Percentiles rank a stretch among this genome's conserved stretches.
These are phyloP conservation scores for Apophysomyces variabilis DNA, from an alignment of 371 early-diverging fungal genomes.

Conservation along the genomic window DNA sequence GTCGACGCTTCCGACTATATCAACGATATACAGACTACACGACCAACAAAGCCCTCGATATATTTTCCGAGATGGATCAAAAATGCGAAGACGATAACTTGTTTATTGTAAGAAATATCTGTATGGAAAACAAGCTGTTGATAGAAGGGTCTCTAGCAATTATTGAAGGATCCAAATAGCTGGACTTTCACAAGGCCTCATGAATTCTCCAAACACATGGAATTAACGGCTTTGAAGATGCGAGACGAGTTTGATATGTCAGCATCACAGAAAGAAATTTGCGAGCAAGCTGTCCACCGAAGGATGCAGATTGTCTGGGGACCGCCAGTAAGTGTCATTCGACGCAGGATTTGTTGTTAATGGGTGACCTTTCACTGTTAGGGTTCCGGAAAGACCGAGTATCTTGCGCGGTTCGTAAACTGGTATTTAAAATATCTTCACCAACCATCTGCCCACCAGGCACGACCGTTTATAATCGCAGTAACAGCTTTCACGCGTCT, in stretches of 20 bases:
- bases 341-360: neutral
- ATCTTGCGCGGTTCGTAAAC: constrained; percentile 52
- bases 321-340: constrained; percentile 50
- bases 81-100: constrained; percentile 10
- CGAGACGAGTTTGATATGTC: constrained; percentile 57
- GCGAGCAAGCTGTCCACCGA: constrained; percentile 36
- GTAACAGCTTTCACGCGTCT: constrained; percentile 61
- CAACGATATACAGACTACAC: constrained; percentile 39
- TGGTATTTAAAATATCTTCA: constrained; percentile 45
- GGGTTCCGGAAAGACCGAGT: constrained; percentile 69
- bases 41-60: constrained; percentile 26
- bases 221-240: constrained; percentile 33
- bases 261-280: constrained; percentile 55
- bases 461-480: constrained; percentile 48
- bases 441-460: constrained; percentile 7
- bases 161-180: constrained; percentile 32
- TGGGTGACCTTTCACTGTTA: constrained; percentile 16
- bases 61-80: constrained; percentile 24
- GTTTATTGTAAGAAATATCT: constrained; percentile 22
- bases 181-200: constrained; percentile 22
- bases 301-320: constrained; percentile 64
- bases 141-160: constrained; percentile 11
- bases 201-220: constrained; percentile 18
- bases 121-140: neutral
- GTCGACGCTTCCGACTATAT: constrained; percentile 30